Evolutionary conservation across 768 basidiomycete genomes (phyloP), one percentile per base, ranked within the genome.

Genomic region (Naematelia encephala): DNA sequence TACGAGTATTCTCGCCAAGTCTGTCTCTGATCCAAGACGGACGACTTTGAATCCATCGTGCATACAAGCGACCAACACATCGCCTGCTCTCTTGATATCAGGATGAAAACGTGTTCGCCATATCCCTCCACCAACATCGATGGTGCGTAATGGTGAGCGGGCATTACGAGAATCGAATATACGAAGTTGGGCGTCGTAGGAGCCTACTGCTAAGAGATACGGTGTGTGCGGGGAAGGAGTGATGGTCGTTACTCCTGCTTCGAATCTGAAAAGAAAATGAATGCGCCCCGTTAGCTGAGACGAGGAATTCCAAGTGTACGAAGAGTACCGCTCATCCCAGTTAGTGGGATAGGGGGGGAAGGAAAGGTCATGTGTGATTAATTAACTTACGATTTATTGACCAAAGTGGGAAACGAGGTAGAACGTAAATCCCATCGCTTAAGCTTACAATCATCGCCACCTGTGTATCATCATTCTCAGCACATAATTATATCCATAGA

Each of bases 81-180:
- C 89, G 34, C 82, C 69, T 62, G 82, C 83, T 46, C 91, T 82
- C n/a, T 70, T 65, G 1, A 81, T 63, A 3, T 82, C 83, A 5
- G 93, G 91, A 77, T 98, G 91, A 91, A 92, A 99, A 76, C 94
- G 92, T 58, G 91, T 86, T 16, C 96, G 84, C 96, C 96, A 99
- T 11, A 85, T 89, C 2, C 96, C 96, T 12, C 96, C 96, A 11
- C 90, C 91, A 2, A 90, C 85, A 57, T 87, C 82, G 23, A 82
- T 83, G 50, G 82, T 78, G 0, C 78, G 72, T 12, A 97, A 63
- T 0, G 89, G 84, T 2, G 73, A 73, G 3, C 81, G 72, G 3
- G 84, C 84, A 49, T 85, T 87, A 3, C 94, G 86, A 0, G 80
- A 81, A 77, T 98, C 96, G 73, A 91, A 96, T 3, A 97, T 76